A percentile compares a stretch with the other conserved stretches of the same genome.
phyloP scores from a whole-genome alignment of 495 filamentous ascomycete genomes.

The Xylaria bambusicola region DNA sequence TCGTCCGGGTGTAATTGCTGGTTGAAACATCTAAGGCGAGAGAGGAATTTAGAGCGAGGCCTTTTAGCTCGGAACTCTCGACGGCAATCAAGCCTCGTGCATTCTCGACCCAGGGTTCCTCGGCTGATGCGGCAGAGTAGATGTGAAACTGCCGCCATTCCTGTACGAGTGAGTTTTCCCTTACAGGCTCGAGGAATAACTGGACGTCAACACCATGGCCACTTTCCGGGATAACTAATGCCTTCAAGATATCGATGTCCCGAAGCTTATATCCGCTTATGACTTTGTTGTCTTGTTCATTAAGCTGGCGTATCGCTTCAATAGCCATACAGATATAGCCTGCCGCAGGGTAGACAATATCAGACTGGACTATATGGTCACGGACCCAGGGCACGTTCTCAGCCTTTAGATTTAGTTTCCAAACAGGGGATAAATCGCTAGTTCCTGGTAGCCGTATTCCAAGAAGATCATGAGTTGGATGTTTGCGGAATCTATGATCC shows the following conservation, averaged over 20 bases:
- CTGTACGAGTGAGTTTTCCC: slow-evolving; percentile 5
- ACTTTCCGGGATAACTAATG: slow-evolving; percentile 39
- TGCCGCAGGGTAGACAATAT: slow-evolving; percentile 48
- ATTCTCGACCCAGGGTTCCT: slow-evolving; percentile 44
- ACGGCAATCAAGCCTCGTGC: slow-evolving; percentile 45
- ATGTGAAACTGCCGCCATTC: slow-evolving; percentile 18
- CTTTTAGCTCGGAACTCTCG: neutral
- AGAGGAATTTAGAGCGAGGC: neutral
- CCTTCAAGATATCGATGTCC: slow-evolving; percentile 35
- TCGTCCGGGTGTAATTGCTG: neutral
- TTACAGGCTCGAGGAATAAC: slow-evolving; percentile 9
- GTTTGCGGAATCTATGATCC: slow-evolving; percentile 40
- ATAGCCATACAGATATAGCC: slow-evolving; percentile 48
- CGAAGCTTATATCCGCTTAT: slow-evolving; percentile 28
- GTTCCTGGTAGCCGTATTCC: slow-evolving; percentile 35
- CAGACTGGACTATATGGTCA: slow-evolving; percentile 41
- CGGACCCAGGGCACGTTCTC: slow-evolving; percentile 48
- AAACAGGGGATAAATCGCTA: slow-evolving; percentile 41
- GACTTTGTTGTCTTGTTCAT: slow-evolving; percentile 10
- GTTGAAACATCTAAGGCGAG: neutral
- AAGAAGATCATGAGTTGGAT: slow-evolving; percentile 46
- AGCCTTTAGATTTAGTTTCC: slow-evolving; percentile 40
- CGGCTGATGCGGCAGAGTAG: slow-evolving; percentile 37
- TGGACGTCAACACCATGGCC: slow-evolving; percentile 29
- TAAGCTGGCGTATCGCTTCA: slow-evolving; percentile 45